Conservation (phyloP, 148 eudicot genomes). For the Camellia japonica region DNA sequence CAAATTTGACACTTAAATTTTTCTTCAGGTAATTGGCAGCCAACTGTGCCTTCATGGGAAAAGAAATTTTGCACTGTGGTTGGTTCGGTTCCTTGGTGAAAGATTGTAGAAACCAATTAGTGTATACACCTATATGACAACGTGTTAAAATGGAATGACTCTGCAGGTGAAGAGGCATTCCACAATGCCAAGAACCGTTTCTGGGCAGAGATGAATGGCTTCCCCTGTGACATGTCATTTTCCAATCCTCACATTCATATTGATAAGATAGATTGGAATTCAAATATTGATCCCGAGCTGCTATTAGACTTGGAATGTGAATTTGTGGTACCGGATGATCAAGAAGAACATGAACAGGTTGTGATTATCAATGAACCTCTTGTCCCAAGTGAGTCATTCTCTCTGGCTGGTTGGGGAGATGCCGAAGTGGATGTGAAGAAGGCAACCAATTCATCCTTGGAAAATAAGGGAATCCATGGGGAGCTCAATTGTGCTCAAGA, state of each 20-base stretch:
- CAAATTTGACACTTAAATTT: not conserved
- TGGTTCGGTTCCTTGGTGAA: conserved; percentile 58
- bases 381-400: conserved; percentile 23
- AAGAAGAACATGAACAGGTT: conserved; percentile 27
- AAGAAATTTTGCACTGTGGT: conserved; percentile 52
- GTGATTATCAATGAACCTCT: conserved; percentile 43
- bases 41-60: conserved; percentile 56
- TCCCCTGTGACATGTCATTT: conserved; percentile 40
- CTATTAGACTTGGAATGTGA: conserved; percentile 40
- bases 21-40: conserved; percentile 39
- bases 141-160: conserved; percentile 63
- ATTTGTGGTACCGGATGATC: conserved; percentile 20
- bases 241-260: conserved; percentile 72
- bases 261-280: conserved; percentile 62
- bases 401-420: conserved; percentile 56
- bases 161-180: conserved; percentile 69
- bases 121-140: conserved; percentile 42
- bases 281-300: conserved; percentile 37
- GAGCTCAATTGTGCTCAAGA: not conserved
- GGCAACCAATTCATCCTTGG: not conserved
- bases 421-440: conserved; percentile 30
- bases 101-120: conserved; percentile 47
- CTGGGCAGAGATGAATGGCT: conserved; percentile 50
- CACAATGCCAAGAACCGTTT: conserved; percentile 53
- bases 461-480: conserved; percentile 22